phyloP scores from a whole-genome alignment of 305 asterid genomes.

The Solanum hybrid region DNA sequence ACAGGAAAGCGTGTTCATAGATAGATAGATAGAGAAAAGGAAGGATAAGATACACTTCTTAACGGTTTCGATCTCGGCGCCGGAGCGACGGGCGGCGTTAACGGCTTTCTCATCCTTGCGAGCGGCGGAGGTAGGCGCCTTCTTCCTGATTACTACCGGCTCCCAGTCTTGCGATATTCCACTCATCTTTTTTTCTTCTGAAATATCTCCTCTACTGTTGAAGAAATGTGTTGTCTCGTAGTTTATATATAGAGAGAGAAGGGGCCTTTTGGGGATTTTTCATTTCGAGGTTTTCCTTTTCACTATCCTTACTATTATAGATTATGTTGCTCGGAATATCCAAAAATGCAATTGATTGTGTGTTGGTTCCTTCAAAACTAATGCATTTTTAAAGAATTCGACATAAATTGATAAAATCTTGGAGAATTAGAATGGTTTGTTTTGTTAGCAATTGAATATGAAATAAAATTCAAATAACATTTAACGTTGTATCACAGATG shows the following conservation, averaged over 20 bases:
- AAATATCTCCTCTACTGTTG: not conserved
- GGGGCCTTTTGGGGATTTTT: not conserved
- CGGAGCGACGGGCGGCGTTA: conserved; percentile 98
- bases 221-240: not conserved
- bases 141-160: conserved; percentile 85
- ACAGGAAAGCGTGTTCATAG: not conserved
- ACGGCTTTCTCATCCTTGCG: conserved; percentile 95
- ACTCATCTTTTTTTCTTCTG: conserved; percentile 13
- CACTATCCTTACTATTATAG: not conserved
- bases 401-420: not conserved
- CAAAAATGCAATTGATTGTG: not conserved
- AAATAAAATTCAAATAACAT: not conserved
- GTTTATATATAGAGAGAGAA: not conserved
- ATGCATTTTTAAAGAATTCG: not conserved
- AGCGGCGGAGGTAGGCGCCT: conserved; percentile 95
- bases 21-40: not conserved
- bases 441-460: not conserved
- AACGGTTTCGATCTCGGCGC: conserved; percentile 93
- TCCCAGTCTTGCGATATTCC: conserved; percentile 92
- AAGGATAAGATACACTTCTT: conserved; percentile 34
- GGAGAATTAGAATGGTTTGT: not conserved
- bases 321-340: not conserved
- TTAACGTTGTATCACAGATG: not conserved
- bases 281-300: not conserved
- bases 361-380: not conserved